Percentiles rank a stretch among this genome's conserved stretches.
These are phyloP conservation scores for Trichophaea hybrida DNA, from an alignment of 2,329 filamentous ascomycete species.

Conservation along the genomic window DNA sequence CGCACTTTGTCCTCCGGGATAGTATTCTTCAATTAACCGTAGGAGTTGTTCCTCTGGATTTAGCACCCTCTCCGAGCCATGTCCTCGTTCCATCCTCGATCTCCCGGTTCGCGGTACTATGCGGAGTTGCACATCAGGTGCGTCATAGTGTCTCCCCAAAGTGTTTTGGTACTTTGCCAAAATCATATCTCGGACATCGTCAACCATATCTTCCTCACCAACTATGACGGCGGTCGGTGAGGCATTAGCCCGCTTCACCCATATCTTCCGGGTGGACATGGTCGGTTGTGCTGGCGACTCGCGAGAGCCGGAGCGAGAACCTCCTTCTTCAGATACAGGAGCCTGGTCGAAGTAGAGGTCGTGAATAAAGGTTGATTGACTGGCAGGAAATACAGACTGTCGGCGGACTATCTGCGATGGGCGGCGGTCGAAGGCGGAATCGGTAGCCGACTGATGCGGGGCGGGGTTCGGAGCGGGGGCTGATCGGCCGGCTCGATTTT, in stretches of 20 bases:
- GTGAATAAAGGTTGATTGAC: slow-evolving; percentile 10
- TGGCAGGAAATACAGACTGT: slow-evolving; percentile 18
- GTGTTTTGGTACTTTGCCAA: slow-evolving; percentile 89
- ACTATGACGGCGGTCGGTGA: slow-evolving; percentile 80
- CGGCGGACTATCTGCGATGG: slow-evolving; percentile 14
- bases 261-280: slow-evolving; percentile 60
- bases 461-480: background rate
- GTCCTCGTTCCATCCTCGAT: slow-evolving; percentile 27
- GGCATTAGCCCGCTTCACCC: slow-evolving; percentile 76
- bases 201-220: slow-evolving; percentile 76
- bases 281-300: slow-evolving; percentile 11
- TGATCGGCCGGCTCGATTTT: background rate
- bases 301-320: slow-evolving; percentile 8
- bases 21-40: slow-evolving; percentile 65
- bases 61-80: slow-evolving; percentile 48
- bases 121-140: slow-evolving; percentile 64
- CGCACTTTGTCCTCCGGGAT: slow-evolving; percentile 70
- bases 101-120: slow-evolving; percentile 53
- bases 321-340: slow-evolving; percentile 1
- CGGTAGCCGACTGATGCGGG: background rate
- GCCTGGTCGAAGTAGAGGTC: slow-evolving; percentile 12
- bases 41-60: slow-evolving; percentile 77
- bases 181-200: slow-evolving; percentile 86
- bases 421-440: slow-evolving; percentile 1
- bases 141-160: slow-evolving; percentile 72